Evolutionary conservation across 306 rosid genomes (phyloP).

Genomic region (Hippophae gyantsensis): DNA sequence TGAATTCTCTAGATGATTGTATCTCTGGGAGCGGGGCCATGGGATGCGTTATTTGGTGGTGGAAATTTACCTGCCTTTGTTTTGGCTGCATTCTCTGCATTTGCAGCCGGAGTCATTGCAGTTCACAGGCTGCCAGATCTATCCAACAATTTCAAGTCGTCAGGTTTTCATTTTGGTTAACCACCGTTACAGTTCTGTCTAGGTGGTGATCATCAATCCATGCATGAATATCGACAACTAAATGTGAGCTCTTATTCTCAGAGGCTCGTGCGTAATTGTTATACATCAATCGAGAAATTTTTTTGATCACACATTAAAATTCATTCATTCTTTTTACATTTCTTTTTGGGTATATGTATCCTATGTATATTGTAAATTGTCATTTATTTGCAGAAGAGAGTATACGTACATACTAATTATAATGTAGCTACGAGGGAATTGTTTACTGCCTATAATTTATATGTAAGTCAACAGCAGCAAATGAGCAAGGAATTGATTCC

Average conservation of each 20-base stretch:
- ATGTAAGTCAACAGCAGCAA: too few species aligned
- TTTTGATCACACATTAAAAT: slow-evolving; percentile 36
- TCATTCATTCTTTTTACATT: slow-evolving; percentile 46
- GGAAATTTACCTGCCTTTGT: slow-evolving; percentile 90
- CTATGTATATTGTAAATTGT: slow-evolving; percentile 27
- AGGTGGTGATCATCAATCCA: slow-evolving; percentile 15
- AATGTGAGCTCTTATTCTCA: slow-evolving; percentile 18
- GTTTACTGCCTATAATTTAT: too few species aligned
- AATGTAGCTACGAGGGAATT: neutral
- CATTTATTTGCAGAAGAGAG: slow-evolving; percentile 17
- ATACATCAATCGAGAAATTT: slow-evolving; percentile 20
- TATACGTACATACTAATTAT: slow-evolving; percentile 23
- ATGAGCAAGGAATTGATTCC: too few species aligned
- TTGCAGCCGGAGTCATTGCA: slow-evolving; percentile 68
- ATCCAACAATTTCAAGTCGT: slow-evolving; percentile 37
- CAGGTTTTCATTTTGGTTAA: slow-evolving; percentile 76
- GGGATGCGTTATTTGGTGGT: slow-evolving; percentile 94
- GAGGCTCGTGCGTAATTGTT: slow-evolving; percentile 18
- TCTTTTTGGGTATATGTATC: slow-evolving; percentile 33
- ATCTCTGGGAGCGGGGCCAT: slow-evolving; percentile 90
- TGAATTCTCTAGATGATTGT: slow-evolving; percentile 57
- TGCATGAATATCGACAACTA: slow-evolving; percentile 23
- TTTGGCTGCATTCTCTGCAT: slow-evolving; percentile 68
- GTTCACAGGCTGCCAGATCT: slow-evolving; percentile 54
- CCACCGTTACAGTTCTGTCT: slow-evolving; percentile 1